These are phyloP conservation scores for Trichosporon asahii DNA, from an alignment of 1,284 basidiomycete genomes.

Conservation along the genomic window DNA sequence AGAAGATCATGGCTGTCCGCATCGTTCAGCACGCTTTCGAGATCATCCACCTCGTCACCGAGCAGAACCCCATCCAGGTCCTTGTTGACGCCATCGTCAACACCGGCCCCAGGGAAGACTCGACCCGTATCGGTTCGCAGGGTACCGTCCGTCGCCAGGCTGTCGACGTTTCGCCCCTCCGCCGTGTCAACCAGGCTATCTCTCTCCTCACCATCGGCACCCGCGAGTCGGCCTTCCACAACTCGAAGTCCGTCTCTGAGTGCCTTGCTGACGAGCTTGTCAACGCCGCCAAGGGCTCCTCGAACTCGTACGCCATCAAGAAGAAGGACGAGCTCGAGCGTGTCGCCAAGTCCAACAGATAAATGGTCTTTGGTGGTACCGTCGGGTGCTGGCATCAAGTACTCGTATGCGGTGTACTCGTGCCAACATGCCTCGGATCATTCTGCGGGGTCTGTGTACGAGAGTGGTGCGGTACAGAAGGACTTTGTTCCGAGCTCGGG, in stretches of 20 bases:
- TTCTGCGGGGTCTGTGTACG: conserved; percentile 27
- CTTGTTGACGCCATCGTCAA: conserved; percentile 97
- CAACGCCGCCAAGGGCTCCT: conserved; percentile 99
- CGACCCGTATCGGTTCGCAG: conserved; percentile 99
- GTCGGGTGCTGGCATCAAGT: conserved; percentile 15
- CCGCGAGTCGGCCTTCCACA: conserved; percentile 99
- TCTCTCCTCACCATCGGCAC: conserved; percentile 93
- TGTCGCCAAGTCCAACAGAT: conserved; percentile 99
- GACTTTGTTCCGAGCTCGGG: conserved; percentile 18
- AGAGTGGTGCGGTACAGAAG: conserved; percentile 27
- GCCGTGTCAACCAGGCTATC: conserved; percentile 97
- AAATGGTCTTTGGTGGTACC: conserved; percentile 48
- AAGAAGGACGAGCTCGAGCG: conserved; percentile 80
- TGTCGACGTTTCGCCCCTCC: conserved; percentile 97
- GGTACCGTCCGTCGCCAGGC: conserved; percentile 99
- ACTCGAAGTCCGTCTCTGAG: conserved; percentile 98
- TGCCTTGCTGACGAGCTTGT: conserved; percentile 99
- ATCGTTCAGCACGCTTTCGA: conserved; percentile 99
- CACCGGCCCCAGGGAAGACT: conserved; percentile 99
- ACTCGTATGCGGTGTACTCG: conserved; percentile 9
- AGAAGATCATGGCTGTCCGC: conserved; percentile 98
- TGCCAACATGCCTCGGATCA: conserved; percentile 13
- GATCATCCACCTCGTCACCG: conserved; percentile 99
- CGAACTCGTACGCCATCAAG: conserved; percentile 98
- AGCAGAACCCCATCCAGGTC: conserved; percentile 99